Evolutionary conservation across 768 basidiomycete species (phyloP).

Genomic region (Lactifluus volemus): DNA sequence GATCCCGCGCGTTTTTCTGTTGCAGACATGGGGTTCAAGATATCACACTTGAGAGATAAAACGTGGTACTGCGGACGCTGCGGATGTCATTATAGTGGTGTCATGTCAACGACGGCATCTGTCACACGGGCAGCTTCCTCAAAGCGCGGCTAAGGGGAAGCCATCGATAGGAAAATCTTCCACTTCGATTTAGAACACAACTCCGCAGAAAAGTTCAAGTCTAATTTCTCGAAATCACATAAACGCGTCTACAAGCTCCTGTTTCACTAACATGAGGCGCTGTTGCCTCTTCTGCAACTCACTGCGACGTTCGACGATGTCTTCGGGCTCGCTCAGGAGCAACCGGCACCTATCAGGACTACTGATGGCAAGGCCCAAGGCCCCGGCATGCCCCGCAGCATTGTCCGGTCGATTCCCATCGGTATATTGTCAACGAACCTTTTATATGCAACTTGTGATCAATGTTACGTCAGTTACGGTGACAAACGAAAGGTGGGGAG

Average conservation of each 20-base stretch:
- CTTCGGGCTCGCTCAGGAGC: constrained; percentile 41
- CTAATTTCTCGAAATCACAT: background rate
- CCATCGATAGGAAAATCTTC: background rate
- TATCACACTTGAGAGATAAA: no score
- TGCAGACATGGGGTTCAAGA: background rate
- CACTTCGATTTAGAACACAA: background rate
- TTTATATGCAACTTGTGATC: constrained; percentile 42
- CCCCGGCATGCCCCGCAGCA: constrained; percentile 47
- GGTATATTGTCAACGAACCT: constrained; percentile 51
- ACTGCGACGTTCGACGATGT: constrained; percentile 33
- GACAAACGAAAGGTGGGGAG: background rate
- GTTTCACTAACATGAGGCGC: constrained; percentile 36
- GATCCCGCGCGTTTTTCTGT: background rate
- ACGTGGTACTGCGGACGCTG: constrained; percentile 1
- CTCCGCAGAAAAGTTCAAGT: background rate
- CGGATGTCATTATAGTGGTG: background rate
- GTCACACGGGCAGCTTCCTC: background rate
- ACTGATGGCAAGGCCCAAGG: constrained; percentile 44
- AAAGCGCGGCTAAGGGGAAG: background rate
- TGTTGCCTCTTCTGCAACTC: constrained; percentile 43
- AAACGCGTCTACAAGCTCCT: constrained; percentile 27
- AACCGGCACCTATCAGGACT: constrained; percentile 37
- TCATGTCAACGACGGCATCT: background rate
- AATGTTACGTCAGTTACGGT: background rate
- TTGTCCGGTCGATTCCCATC: constrained; percentile 44